phyloP scores from a whole-genome alignment of 495 filamentous ascomycete genomes.

The Xylaria venustula region DNA sequence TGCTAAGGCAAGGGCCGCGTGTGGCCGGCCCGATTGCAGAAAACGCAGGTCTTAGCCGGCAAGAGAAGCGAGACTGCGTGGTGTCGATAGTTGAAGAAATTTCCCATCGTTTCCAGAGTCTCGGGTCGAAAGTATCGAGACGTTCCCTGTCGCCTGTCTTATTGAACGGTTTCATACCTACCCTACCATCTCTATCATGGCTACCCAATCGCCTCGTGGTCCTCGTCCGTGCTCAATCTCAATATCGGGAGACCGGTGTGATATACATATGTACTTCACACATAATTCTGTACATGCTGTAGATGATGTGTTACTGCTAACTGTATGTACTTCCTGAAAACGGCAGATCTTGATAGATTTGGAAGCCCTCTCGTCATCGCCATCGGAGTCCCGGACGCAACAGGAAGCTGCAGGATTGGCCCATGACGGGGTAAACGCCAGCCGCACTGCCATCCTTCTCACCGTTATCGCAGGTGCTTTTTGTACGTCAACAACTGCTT shows the following conservation, averaged over 20 bases:
- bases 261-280: not conserved
- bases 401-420: slow-evolving; percentile 8
- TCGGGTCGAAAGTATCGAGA: not conserved
- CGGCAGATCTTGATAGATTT: not conserved
- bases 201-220: no score
- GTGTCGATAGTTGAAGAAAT: not conserved
- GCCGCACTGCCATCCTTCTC: not conserved
- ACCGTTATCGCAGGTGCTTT: not conserved
- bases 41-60: not conserved
- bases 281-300: no score
- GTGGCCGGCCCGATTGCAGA: slow-evolving; percentile 5
- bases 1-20: not conserved
- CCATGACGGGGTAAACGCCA: not conserved
- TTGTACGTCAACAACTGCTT: no score
- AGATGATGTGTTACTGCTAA: not conserved
- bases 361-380: slow-evolving; percentile 2
- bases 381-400: slow-evolving; percentile 3
- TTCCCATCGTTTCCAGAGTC: slow-evolving; percentile 3
- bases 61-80: not conserved
- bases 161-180: not conserved
- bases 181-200: no score
- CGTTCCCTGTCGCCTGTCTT: no score
- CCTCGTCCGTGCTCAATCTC: no score
- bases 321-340: not conserved
- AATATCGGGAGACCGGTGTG: no score